These are phyloP conservation scores for Alternaria novae-zelandiae DNA, from an alignment of 2,329 filamentous ascomycete genomes.

Conservation along the genomic window DNA sequence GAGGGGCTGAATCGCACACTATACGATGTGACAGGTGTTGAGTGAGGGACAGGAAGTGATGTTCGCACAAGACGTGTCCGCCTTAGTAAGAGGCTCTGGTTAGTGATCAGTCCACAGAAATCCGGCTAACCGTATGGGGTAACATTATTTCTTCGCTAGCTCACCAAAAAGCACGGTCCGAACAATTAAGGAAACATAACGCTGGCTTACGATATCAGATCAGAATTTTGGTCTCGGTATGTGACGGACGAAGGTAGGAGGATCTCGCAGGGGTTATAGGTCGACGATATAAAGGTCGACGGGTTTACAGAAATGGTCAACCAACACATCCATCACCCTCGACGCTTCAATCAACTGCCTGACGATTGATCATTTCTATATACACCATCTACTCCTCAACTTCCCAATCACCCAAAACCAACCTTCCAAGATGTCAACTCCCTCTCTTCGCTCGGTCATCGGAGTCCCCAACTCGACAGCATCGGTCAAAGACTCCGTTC, in stretches of 20 bases:
- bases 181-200: background rate
- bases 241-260: background rate
- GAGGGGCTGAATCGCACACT: background rate
- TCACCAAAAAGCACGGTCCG: background rate
- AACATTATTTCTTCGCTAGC: background rate
- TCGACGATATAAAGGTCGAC: background rate
- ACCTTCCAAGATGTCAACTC: background rate
- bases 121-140: background rate
- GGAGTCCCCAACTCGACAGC: background rate
- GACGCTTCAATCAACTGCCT: background rate
- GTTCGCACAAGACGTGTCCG: background rate
- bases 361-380: background rate
- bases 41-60: background rate
- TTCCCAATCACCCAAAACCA: background rate
- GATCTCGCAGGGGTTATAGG: background rate
- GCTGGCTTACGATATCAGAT: background rate
- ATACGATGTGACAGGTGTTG: background rate
- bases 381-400: background rate
- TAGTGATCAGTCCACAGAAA: background rate
- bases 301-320: background rate
- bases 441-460: background rate
- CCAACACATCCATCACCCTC: background rate
- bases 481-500: background rate
- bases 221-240: background rate
- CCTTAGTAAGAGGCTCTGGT: background rate